A percentile compares a stretch with the other conserved stretches of the same genome.
Conservation (phyloP, 129 eudicot species). For the Flaveria bidentis region DNA sequence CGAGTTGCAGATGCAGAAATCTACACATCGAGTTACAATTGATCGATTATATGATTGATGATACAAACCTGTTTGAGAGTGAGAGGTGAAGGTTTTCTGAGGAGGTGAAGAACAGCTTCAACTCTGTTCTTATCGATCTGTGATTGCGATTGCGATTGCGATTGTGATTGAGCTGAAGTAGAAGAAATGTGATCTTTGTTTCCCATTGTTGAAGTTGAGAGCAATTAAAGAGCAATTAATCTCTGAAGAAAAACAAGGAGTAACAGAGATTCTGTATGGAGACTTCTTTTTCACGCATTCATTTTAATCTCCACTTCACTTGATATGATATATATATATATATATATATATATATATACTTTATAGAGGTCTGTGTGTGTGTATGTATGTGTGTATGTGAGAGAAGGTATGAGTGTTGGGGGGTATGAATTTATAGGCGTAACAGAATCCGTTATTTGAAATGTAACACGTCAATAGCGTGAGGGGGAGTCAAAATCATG, state of each 20-base stretch:
- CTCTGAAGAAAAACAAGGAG: conserved; percentile 29
- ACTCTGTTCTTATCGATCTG: conserved; percentile 48
- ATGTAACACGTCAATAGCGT: conserved; percentile 27
- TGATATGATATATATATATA: background rate
- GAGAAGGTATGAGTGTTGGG: conserved; percentile 17
- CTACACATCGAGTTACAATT: no score
- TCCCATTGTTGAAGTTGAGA: conserved; percentile 44
- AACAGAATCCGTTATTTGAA: conserved; percentile 64
- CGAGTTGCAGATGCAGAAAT: background rate
- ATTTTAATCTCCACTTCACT: conserved; percentile 21
- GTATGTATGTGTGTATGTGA: conserved; percentile 7
- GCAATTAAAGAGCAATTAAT: conserved; percentile 19
- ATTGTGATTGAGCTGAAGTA: conserved; percentile 28
- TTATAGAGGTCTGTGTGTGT: background rate
- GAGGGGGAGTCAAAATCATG: conserved; percentile 41
- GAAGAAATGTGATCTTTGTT: conserved; percentile 49
- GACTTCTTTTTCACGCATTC: conserved; percentile 58
- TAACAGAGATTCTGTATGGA: conserved; percentile 44
- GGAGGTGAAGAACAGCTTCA: conserved; percentile 72
- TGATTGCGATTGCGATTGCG: conserved; percentile 23
- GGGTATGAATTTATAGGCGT: conserved; percentile 52
- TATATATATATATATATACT: no score
- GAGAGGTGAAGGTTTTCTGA: conserved; percentile 74
- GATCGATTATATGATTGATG: background rate
- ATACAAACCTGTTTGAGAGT: conserved; percentile 71